Conservation (phyloP, 495 filamentous ascomycete genomes). For the Gamarada debralockiae region DNA sequence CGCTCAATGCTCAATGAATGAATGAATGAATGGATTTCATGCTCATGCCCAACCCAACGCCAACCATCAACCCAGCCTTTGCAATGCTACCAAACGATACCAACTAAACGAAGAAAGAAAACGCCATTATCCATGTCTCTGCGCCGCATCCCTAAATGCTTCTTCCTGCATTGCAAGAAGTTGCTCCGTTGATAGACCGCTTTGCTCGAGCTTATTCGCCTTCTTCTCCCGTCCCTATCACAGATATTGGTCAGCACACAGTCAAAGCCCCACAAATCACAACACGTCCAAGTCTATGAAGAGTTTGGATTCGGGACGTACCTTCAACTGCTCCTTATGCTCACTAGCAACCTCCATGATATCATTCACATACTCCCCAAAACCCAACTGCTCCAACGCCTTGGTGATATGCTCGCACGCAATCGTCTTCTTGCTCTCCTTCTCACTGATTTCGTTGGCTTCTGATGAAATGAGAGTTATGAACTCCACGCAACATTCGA, state of each 20-base stretch:
- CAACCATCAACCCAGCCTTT: neutral
- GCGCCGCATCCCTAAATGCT: conserved; percentile 74
- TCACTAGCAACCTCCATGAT: conserved; percentile 85
- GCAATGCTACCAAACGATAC: neutral
- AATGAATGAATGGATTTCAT: too few species aligned
- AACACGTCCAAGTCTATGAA: neutral
- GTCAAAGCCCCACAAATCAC: too few species aligned
- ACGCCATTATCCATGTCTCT: conserved; percentile 33
- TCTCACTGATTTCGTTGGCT: conserved; percentile 97
- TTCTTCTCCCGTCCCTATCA: conserved; percentile 89
- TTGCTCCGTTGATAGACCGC: conserved; percentile 85
- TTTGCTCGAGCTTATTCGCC: conserved; percentile 92
- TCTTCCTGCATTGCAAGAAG: conserved; percentile 85
- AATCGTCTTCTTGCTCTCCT: conserved; percentile 98
- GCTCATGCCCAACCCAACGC: neutral
- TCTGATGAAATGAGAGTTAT: conserved; percentile 96
- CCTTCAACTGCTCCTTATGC: conserved; percentile 89
- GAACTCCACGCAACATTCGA: conserved; percentile 99
- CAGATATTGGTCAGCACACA: conserved; percentile 3
- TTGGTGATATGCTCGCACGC: conserved; percentile 94
- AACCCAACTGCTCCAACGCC: conserved; percentile 85
- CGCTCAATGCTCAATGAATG: too few species aligned
- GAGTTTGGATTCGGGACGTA: conserved; percentile 35
- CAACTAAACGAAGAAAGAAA: too few species aligned
- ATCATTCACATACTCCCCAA: conserved; percentile 81